phyloP scores from a whole-genome alignment of 192 early-diverging fungal species.

The Podila epicladia region DNA sequence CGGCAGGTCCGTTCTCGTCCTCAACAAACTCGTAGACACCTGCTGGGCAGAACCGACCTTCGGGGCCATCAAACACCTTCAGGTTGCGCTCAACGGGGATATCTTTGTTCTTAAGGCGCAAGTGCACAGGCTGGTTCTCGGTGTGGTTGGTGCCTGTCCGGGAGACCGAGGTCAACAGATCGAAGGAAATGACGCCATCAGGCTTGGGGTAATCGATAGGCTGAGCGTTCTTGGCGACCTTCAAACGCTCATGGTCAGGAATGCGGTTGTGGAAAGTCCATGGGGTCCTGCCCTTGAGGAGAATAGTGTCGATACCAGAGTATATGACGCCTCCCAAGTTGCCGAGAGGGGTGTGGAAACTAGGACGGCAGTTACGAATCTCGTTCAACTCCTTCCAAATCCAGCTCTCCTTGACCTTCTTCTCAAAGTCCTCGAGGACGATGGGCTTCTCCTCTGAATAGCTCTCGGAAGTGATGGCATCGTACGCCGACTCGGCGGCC shows the following conservation, averaged over 20 bases:
- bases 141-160: conserved; percentile 94
- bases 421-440: conserved; percentile 80
- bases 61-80: conserved; percentile 91
- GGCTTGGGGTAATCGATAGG: conserved; percentile 98
- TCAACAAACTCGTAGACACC: conserved; percentile 99
- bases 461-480: conserved; percentile 66
- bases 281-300: conserved; percentile 91
- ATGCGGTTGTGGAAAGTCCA: conserved; percentile 92
- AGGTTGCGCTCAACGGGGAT: conserved; percentile 87
- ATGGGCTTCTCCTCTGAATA: conserved; percentile 66
- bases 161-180: conserved; percentile 92
- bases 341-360: conserved; percentile 90
- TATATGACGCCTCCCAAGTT: conserved; percentile 87
- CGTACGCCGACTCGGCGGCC: conserved; percentile 91
- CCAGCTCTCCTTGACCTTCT: conserved; percentile 86
- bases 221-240: conserved; percentile 70
- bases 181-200: conserved; percentile 94
- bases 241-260: conserved; percentile 83
- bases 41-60: conserved; percentile 96
- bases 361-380: conserved; percentile 93
- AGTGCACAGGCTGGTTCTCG: conserved; percentile 95
- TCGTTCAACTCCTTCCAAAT: conserved; percentile 90
- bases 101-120: conserved; percentile 79
- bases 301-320: conserved; percentile 88
- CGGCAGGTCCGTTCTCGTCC: conserved; percentile 83